These are phyloP conservation scores for Jaltomata sinuosa DNA, from an alignment of 257 asterid species.

Conservation along the genomic window DNA sequence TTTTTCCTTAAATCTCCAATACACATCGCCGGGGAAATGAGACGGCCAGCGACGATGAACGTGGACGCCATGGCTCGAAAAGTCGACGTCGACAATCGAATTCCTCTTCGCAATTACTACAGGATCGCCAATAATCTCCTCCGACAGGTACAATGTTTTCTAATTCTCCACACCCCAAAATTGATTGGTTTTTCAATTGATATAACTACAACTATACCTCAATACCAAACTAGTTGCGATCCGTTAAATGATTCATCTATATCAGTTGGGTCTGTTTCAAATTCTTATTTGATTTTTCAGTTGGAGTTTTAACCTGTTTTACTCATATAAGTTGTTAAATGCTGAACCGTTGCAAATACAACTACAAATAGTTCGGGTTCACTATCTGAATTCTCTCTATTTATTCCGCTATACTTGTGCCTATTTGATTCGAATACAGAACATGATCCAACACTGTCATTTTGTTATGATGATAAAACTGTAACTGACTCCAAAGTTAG, in stretches of 20 bases:
- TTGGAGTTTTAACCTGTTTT: neutral
- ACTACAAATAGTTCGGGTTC: neutral
- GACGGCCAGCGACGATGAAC: slow-evolving; percentile 9
- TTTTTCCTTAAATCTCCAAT: neutral
- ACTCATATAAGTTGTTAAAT: neutral
- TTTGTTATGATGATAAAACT: neutral
- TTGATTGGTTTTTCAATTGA: neutral
- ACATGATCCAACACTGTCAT: neutral
- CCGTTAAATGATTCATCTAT: neutral
- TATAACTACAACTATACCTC: neutral
- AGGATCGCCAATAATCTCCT: slow-evolving; percentile 89
- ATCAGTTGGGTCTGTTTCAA: neutral
- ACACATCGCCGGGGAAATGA: neutral
- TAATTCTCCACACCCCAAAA: neutral
- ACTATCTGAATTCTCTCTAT: neutral
- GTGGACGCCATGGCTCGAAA: slow-evolving; percentile 32
- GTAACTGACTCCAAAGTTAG: neutral
- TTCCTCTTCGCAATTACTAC: slow-evolving; percentile 75
- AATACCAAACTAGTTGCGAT: neutral
- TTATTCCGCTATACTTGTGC: neutral
- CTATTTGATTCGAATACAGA: neutral
- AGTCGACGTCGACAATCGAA: slow-evolving; percentile 67
- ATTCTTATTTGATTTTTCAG: neutral
- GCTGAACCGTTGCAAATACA: neutral
- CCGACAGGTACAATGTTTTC: slow-evolving; percentile 33